These are phyloP conservation scores for Rhodotorula mucilaginosa DNA, from an alignment of 1,284 basidiomycete species.

Conservation along the genomic window DNA sequence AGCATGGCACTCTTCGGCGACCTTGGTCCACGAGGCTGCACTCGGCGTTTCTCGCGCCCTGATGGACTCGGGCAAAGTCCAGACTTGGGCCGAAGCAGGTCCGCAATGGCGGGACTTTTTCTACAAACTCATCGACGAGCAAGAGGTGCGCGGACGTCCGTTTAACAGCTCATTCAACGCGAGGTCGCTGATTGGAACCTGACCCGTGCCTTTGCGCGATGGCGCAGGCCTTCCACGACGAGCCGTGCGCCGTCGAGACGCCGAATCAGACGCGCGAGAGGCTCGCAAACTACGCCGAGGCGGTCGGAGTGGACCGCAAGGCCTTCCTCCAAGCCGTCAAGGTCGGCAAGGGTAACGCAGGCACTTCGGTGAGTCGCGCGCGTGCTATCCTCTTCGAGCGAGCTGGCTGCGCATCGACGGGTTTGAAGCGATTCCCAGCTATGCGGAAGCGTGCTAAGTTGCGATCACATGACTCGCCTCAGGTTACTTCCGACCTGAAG, in stretches of 20 bases:
- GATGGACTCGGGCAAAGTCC: constrained; percentile 45
- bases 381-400: constrained; percentile 11
- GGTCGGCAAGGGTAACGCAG: constrained; percentile 48
- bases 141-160: constrained; percentile 9
- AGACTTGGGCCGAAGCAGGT: constrained; percentile 23
- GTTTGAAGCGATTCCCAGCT: background rate
- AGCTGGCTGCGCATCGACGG: background rate
- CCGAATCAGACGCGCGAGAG: constrained; percentile 48
- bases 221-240: constrained; percentile 49
- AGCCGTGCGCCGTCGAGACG: constrained; percentile 45
- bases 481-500: constrained; percentile 40
- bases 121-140: constrained; percentile 47
- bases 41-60: constrained; percentile 47
- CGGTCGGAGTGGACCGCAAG: constrained; percentile 43
- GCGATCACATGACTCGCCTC: background rate
- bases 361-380: constrained; percentile 39
- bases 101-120: constrained; percentile 48
- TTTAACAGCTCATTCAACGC: no score
- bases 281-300: constrained; percentile 47
- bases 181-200: no score
- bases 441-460: background rate
- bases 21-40: constrained; percentile 49
- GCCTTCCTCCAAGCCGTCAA: constrained; percentile 47
- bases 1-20: constrained; percentile 43
- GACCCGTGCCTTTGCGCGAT: no score